These are phyloP conservation scores for Thoreauomyces humboldtii DNA, from an alignment of 192 early-diverging fungal species.

Conservation along the genomic window DNA sequence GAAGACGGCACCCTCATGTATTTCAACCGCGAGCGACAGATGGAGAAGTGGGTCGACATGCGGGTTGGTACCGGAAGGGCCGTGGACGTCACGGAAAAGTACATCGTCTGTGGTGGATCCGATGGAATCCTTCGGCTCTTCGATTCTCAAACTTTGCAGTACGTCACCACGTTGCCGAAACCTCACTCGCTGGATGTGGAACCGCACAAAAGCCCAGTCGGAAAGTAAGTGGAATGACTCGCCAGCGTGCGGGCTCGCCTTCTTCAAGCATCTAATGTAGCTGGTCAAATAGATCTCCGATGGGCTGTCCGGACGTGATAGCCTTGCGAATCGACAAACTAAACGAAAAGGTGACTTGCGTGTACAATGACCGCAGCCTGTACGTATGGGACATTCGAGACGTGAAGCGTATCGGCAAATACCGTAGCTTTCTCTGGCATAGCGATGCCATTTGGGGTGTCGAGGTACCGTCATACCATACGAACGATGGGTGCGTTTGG, in stretches of 20 bases:
- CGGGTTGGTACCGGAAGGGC: slow-evolving; percentile 66
- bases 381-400: slow-evolving; percentile 71
- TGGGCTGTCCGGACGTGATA: slow-evolving; percentile 56
- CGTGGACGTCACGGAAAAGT: slow-evolving; percentile 54
- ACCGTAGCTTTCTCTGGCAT: slow-evolving; percentile 65
- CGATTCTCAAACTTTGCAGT: slow-evolving; percentile 66
- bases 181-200: slow-evolving; percentile 66
- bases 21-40: slow-evolving; percentile 57
- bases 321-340: slow-evolving; percentile 56
- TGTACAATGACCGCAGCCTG: slow-evolving; percentile 74
- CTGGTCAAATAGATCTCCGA: not conserved
- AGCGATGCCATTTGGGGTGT: slow-evolving; percentile 81
- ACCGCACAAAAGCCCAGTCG: slow-evolving; percentile 15
- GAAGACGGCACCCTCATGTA: slow-evolving; percentile 64
- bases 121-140: slow-evolving; percentile 78
- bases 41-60: slow-evolving; percentile 84
- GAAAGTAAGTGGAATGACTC: slow-evolving; percentile 10
- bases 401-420: slow-evolving; percentile 49
- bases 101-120: slow-evolving; percentile 69
- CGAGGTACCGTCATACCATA: no score
- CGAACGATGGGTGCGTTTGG: no score
- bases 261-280: no score
- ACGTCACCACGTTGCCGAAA: slow-evolving; percentile 69
- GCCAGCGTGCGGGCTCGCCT: no score
- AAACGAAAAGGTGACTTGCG: slow-evolving; percentile 50